Evolutionary conservation across 495 filamentous ascomycete genomes (phyloP).

Genomic region (Xylaria scruposa): DNA sequence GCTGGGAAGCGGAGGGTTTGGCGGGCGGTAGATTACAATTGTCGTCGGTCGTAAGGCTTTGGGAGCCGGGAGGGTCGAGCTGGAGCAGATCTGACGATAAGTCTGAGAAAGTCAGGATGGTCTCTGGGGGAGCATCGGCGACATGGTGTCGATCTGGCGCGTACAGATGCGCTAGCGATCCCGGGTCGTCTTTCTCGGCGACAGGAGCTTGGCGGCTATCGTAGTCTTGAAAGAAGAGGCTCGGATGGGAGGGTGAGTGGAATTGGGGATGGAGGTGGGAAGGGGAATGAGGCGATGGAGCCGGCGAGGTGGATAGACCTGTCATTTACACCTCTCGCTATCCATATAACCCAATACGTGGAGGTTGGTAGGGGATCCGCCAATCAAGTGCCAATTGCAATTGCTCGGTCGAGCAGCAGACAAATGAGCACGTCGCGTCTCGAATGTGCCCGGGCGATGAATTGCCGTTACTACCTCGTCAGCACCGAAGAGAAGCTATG

Average conservation of each 20-base stretch:
- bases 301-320: conserved; percentile 27
- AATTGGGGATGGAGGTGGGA: conserved; percentile 22
- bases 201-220: conserved; percentile 18
- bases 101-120: conserved; percentile 51
- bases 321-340: conserved; percentile 28
- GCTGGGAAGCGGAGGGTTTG: conserved; percentile 38
- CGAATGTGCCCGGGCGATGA: conserved; percentile 10
- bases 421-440: conserved; percentile 13
- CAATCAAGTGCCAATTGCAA: conserved; percentile 18
- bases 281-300: conserved; percentile 27
- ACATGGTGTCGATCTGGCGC: conserved; percentile 34
- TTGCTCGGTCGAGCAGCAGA: conserved; percentile 10
- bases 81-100: conserved; percentile 47
- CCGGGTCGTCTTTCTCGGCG: conserved; percentile 31
- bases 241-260: conserved; percentile 10
- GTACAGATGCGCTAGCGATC: conserved; percentile 28
- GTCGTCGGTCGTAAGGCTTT: conserved; percentile 10
- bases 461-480: conserved; percentile 19
- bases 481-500: conserved; percentile 8
- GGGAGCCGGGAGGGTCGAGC: conserved; percentile 40
- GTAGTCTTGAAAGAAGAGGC: neutral
- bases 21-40: conserved; percentile 25
- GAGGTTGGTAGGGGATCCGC: conserved; percentile 6
- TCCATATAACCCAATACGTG: conserved; percentile 19
- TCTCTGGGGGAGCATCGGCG: conserved; percentile 36